These are phyloP conservation scores for Goniomonas avonlea DNA, from an alignment of 78 protist species.

Conservation along the genomic window DNA sequence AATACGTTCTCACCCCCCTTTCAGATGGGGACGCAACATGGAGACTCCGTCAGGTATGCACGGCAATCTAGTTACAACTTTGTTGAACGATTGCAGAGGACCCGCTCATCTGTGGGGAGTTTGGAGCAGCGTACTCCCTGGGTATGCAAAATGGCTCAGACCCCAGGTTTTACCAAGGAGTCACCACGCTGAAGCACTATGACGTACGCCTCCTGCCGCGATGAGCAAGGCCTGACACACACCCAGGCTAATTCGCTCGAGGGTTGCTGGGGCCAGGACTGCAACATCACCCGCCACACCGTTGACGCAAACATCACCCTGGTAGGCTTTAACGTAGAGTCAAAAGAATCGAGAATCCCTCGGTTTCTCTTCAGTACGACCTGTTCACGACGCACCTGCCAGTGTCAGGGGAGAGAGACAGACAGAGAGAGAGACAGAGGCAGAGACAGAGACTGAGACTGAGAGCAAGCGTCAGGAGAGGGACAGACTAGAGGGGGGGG, in stretches of 20 bases:
- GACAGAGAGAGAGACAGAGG: too few species aligned
- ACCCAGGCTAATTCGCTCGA: conserved; percentile 15
- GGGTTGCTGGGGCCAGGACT: neutral
- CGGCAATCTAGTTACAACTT: neutral
- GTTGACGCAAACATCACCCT: neutral
- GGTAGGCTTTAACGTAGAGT: neutral
- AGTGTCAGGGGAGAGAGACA: too few species aligned
- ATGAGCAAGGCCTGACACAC: too few species aligned
- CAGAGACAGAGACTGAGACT: too few species aligned
- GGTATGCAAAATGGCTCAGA: neutral
- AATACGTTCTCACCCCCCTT: neutral
- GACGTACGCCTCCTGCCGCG: too few species aligned
- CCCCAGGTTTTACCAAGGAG: neutral
- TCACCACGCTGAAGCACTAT: conserved; percentile 8
- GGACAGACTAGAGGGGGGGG: too few species aligned
- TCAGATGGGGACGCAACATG: neutral
- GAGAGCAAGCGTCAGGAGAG: too few species aligned
- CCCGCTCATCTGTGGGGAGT: neutral
- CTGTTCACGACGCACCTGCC: neutral
- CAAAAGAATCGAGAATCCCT: neutral
- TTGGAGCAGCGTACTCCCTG: neutral
- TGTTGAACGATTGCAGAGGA: neutral
- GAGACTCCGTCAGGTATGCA: conserved; percentile 9
- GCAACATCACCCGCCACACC: conserved; percentile 31
- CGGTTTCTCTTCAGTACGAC: neutral